Evolutionary conservation across 2,329 filamentous ascomycete species (phyloP), one percentile per base, ranked within the genome.

Genomic region (Colletotrichum australisinense): DNA sequence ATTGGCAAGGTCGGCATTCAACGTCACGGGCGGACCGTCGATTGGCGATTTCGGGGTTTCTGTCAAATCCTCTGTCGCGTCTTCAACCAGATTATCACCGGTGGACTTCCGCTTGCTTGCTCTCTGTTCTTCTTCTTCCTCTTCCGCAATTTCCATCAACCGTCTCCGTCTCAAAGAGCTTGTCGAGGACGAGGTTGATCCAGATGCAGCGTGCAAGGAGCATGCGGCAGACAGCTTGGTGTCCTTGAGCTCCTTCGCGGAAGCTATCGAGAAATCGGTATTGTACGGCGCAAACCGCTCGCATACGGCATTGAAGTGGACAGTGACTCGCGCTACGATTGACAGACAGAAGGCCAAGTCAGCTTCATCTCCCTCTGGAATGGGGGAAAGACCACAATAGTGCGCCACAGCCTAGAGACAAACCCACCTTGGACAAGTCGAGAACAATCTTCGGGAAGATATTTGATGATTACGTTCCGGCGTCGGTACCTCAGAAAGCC

Each of bases 61-160:
- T 12, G 78, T 75, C 26, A 77, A 74, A 22, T 79, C 77, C 35
- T 77, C 78, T 63, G 78, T 77, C 38, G 72, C 63, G 16, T n/a
- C 35, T 35, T 68, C 64, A 12, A 77, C 71, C 65, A 77, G 69
- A 60, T 83, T 82, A 77, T 89, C 86, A 7, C 87, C 85, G 8
- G 88, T 82, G 2, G 88, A 91, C 78, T 92, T 87, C 67, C 90
- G 86, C 78, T 91, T 92, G 55, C 84, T 84, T 32, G 90, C 86
- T 75, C 89, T 83, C 72, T 88, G 85, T 73, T 92, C 91, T 78
- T 97, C 95, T 79, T 97, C 95, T 67, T 93, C 94, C 84, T 97
- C 94, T 83, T 98, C 97, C n/a, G 93, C 92, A 80, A 98, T 98
- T 84, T 97, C 96, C 85, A 96, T 93, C 78, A 98, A 86, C 76